Evolutionary conservation across 352 stramenopile genomes (phyloP).

Genomic region (Globisporangium spinosum): DNA sequence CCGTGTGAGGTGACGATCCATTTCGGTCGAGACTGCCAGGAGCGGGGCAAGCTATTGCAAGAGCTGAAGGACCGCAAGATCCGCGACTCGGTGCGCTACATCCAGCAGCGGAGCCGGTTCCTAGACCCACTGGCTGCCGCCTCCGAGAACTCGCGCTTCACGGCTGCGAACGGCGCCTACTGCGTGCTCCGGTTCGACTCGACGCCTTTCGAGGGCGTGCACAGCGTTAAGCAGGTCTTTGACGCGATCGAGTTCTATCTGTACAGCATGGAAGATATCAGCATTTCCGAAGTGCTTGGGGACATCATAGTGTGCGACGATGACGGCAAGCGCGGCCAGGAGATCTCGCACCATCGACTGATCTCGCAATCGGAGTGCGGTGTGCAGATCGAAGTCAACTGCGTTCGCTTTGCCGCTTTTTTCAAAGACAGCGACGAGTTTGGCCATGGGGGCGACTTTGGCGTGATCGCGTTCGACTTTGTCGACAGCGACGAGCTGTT

Average conservation of each 20-base stretch:
- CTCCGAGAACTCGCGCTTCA: too few species aligned
- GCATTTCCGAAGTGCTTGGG: conserved; percentile 1
- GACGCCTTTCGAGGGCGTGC: background rate
- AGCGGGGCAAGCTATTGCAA: too few species aligned
- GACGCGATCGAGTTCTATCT: conserved; percentile 6
- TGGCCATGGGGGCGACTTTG: background rate
- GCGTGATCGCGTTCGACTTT: background rate
- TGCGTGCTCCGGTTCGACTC: too few species aligned
- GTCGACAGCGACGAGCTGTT: background rate
- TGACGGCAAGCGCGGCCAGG: background rate
- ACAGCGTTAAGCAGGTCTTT: background rate
- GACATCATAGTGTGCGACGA: conserved; percentile 1
- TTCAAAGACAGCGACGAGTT: background rate
- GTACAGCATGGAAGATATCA: conserved; percentile 9
- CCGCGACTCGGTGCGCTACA: too few species aligned
- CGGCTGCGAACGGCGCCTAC: too few species aligned
- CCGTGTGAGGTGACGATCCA: too few species aligned
- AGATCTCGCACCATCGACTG: conserved; percentile 1
- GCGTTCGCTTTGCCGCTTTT: background rate
- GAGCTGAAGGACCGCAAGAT: too few species aligned
- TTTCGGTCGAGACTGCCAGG: too few species aligned
- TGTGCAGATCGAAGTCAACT: conserved; percentile 11
- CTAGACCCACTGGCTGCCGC: too few species aligned
- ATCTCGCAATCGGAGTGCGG: background rate
- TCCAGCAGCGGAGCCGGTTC: too few species aligned